Conservation (phyloP, 768 basidiomycete species). For the Boletus pseudopeckii region DNA sequence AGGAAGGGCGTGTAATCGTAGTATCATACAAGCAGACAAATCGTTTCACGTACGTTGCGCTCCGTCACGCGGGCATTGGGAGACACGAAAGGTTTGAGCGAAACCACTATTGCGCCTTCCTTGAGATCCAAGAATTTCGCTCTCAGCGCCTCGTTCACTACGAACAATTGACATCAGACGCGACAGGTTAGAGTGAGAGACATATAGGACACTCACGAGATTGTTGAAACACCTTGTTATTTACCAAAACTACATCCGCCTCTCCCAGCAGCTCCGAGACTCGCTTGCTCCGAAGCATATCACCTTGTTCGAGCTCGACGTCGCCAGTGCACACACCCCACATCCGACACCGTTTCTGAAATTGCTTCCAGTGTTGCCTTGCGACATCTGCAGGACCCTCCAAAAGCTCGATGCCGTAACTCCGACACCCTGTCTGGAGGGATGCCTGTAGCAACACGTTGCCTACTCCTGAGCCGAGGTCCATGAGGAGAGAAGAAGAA, state of each 20-base stretch:
- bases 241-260: constrained; percentile 90
- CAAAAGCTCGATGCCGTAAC: constrained; percentile 81
- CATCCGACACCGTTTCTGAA: constrained; percentile 76
- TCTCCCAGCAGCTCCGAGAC: constrained; percentile 67
- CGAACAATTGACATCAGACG: neutral
- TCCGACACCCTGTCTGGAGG: constrained; percentile 72
- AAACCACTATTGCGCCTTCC: constrained; percentile 87
- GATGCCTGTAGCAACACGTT: constrained; percentile 82
- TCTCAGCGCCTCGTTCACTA: constrained; percentile 84
- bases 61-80: constrained; percentile 76
- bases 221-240: constrained; percentile 81
- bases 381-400: constrained; percentile 80
- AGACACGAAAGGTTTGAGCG: constrained; percentile 81
- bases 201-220: constrained; percentile 52
- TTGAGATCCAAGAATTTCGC: constrained; percentile 93
- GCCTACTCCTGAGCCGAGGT: constrained; percentile 83
- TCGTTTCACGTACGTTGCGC: constrained; percentile 60
- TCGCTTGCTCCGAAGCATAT: constrained; percentile 71
- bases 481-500: constrained; percentile 66
- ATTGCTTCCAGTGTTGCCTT: constrained; percentile 67
- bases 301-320: constrained; percentile 77
- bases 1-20: neutral
- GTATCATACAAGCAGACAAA: neutral
- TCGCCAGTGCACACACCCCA: constrained; percentile 83
- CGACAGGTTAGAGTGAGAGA: neutral